Percentiles rank a stretch among this genome's conserved stretches.
phyloP scores from a whole-genome alignment of 768 basidiomycete genomes.

The Termitomyces sp. region DNA sequence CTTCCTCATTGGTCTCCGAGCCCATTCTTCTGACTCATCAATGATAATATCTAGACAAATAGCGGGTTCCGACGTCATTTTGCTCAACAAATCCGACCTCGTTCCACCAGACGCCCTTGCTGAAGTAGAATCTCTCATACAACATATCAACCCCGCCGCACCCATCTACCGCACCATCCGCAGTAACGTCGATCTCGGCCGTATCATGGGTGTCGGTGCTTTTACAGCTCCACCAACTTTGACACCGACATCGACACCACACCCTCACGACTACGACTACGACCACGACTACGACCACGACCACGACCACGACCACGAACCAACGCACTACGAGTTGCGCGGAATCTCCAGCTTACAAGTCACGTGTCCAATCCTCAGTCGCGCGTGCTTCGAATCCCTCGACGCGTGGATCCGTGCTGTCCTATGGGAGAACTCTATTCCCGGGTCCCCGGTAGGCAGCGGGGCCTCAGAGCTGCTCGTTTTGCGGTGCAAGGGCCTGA shows the following conservation, averaged over 20 bases:
- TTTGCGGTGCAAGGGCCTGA: slow-evolving; percentile 85
- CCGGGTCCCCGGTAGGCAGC: slow-evolving; percentile 20
- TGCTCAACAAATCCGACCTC: slow-evolving; percentile 90
- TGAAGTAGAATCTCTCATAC: slow-evolving; percentile 55
- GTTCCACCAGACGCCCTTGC: slow-evolving; percentile 39
- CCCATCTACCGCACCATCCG: slow-evolving; percentile 68
- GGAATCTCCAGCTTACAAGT: slow-evolving; percentile 84
- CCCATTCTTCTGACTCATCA: background rate
- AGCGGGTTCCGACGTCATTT: slow-evolving; percentile 83
- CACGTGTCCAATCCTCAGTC: slow-evolving; percentile 46
- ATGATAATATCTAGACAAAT: slow-evolving; percentile 60
- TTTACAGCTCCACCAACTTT: slow-evolving; percentile 52
- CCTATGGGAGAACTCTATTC: slow-evolving; percentile 73
- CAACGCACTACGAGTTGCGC: slow-evolving; percentile 62
- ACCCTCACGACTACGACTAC: slow-evolving; percentile 21
- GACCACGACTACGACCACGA: slow-evolving; percentile 4
- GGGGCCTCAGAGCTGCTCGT: slow-evolving; percentile 40
- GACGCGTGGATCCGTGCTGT: slow-evolving; percentile 79
- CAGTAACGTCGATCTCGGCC: slow-evolving; percentile 65
- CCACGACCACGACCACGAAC: slow-evolving; percentile 3
- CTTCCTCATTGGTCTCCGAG: background rate
- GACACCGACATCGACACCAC: slow-evolving; percentile 11
- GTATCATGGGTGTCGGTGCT: slow-evolving; percentile 77
- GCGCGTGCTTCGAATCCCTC: slow-evolving; percentile 41
- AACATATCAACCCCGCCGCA: slow-evolving; percentile 73